These are phyloP conservation scores for Sporothrix pseudoabietina DNA, from an alignment of 2,329 filamentous ascomycete genomes.

Conservation along the genomic window DNA sequence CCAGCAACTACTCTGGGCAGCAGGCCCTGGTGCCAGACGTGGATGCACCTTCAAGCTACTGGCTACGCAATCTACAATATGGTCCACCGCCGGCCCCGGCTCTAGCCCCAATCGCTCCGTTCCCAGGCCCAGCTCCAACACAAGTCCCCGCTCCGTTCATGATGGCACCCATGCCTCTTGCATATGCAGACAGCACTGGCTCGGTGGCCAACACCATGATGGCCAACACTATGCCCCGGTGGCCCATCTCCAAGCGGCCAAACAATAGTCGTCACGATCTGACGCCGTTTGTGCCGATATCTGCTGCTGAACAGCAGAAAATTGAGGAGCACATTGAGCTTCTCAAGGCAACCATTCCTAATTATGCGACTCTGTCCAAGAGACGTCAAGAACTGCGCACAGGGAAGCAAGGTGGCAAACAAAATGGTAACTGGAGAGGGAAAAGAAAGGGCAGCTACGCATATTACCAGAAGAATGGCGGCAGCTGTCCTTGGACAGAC, in stretches of 20 bases:
- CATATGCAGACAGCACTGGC: neutral
- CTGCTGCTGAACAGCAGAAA: slow-evolving; percentile 31
- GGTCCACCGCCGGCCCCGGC: neutral
- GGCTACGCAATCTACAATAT: neutral
- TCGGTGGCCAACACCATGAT: neutral
- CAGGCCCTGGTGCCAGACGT: neutral
- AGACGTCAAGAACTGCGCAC: slow-evolving; percentile 32
- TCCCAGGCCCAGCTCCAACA: neutral
- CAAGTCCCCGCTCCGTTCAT: neutral
- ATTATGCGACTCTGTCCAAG: slow-evolving; percentile 32
- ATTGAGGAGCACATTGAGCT: slow-evolving; percentile 35
- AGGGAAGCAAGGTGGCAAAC: slow-evolving; percentile 4
- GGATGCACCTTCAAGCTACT: neutral
- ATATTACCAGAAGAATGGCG: neutral
- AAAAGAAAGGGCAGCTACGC: neutral
- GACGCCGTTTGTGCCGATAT: slow-evolving; percentile 24
- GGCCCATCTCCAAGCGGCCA: neutral
- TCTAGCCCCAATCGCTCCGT: neutral
- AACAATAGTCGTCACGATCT: neutral
- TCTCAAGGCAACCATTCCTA: slow-evolving; percentile 31
- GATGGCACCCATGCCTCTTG: neutral
- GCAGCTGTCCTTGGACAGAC: neutral
- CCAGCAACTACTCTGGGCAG: neutral
- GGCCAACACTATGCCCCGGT: neutral
- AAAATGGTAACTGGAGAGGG: neutral